These are phyloP conservation scores for Jatropha curcas DNA, from an alignment of 345 rosid genomes.

Conservation along the genomic window DNA sequence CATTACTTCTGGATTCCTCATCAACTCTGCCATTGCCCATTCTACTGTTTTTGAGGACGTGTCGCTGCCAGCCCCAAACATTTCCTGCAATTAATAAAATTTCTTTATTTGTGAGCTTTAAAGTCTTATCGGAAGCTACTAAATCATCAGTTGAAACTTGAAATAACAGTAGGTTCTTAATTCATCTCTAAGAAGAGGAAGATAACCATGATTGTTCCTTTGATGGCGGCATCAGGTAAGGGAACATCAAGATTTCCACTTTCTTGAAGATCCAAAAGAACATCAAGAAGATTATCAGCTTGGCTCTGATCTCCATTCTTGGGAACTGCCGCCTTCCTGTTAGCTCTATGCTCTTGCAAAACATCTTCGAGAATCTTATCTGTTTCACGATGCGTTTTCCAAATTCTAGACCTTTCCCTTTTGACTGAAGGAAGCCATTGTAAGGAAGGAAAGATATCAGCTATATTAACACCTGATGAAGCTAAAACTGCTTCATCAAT, in stretches of 20 bases:
- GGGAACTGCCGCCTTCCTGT: too few relatives aligned
- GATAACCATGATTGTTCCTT: conserved; percentile 32
- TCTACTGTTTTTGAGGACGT: conserved; percentile 5
- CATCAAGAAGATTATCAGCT: conserved; percentile 33
- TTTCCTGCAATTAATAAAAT: conserved; percentile 10
- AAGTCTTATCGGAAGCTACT: too few relatives aligned
- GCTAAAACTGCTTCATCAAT: too few relatives aligned
- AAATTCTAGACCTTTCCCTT: not conserved
- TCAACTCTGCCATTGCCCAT: conserved; percentile 20
- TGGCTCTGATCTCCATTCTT: not conserved
- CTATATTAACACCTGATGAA: conserved; percentile 18
- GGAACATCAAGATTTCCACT: conserved; percentile 19
- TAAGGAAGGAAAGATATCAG: conserved; percentile 15
- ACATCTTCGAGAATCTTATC: conserved; percentile 25
- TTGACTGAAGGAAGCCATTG: not conserved
- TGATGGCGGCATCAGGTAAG: conserved; percentile 21
- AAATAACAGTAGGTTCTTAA: too few relatives aligned
- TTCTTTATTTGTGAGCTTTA: too few relatives aligned
- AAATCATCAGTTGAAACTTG: too few relatives aligned
- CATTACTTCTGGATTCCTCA: conserved; percentile 12
- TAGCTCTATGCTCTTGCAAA: conserved; percentile 27
- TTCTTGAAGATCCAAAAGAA: conserved; percentile 33
- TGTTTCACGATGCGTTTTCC: not conserved
- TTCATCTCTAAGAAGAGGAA: too few relatives aligned
- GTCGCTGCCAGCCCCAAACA: conserved; percentile 16